Percentiles rank a stretch among this genome's conserved stretches.
Evolutionary conservation across 2,329 filamentous ascomycete genomes (phyloP).

Genomic region (Aureobasidium sp.): DNA sequence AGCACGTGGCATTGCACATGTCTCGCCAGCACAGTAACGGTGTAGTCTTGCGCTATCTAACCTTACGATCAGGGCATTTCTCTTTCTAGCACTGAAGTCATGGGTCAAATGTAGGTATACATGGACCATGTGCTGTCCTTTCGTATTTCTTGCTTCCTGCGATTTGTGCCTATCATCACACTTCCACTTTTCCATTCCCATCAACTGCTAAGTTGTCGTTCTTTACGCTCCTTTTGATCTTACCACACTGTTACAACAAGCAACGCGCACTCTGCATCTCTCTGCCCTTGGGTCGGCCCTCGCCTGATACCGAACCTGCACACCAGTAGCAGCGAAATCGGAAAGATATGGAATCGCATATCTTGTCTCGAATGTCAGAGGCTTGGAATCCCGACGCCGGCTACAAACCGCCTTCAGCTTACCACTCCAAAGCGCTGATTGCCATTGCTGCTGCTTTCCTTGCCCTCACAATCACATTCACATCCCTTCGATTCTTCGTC

Average conservation of each 20-base stretch:
- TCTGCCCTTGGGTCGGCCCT: no score
- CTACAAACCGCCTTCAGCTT: neutral
- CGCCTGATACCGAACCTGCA: neutral
- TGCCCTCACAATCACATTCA: conserved; percentile 32
- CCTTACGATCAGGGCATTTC: neutral
- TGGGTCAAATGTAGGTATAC: neutral
- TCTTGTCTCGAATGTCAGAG: neutral
- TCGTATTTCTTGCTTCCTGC: neutral
- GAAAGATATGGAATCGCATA: neutral
- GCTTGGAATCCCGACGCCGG: neutral
- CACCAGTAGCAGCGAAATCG: neutral
- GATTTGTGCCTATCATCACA: neutral
- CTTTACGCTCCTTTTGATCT: neutral
- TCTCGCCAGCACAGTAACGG: neutral
- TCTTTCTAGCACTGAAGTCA: neutral
- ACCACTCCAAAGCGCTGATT: neutral
- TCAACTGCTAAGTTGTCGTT: neutral
- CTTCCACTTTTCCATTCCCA: neutral
- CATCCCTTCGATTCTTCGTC: conserved; percentile 35
- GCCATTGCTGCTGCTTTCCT: conserved; percentile 24
- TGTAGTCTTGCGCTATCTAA: neutral
- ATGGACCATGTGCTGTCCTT: neutral
- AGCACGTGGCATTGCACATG: conserved; percentile 5
- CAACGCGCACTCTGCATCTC: neutral
- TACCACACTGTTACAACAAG: neutral